phyloP scores from a whole-genome alignment of 2,329 filamentous ascomycete species.

The Boeremia exigua region DNA sequence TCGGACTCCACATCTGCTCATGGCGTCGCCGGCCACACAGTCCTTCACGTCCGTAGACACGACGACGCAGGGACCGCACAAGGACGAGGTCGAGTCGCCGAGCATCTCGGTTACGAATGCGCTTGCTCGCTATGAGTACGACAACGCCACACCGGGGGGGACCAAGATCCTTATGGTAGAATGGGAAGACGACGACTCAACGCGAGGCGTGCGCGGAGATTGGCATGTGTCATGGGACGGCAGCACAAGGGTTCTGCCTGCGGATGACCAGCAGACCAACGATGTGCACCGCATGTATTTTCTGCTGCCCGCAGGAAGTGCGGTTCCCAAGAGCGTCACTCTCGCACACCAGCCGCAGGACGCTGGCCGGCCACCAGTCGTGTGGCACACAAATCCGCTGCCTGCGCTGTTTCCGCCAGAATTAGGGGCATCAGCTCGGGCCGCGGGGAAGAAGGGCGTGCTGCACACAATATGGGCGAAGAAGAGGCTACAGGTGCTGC shows the following conservation, averaged over 20 bases:
- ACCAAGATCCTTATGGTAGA: constrained; percentile 95
- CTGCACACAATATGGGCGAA: constrained; percentile 92
- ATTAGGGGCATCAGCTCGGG: constrained; percentile 69
- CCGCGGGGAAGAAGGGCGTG: constrained; percentile 78
- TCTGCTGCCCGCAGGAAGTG: constrained; percentile 73
- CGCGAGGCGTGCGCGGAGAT: constrained; percentile 55
- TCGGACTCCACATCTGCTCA: constrained; percentile 32
- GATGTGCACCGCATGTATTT: constrained; percentile 75
- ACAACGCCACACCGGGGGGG: constrained; percentile 74
- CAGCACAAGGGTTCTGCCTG: constrained; percentile 73
- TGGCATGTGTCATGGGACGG: constrained; percentile 88
- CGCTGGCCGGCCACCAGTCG: constrained; percentile 51
- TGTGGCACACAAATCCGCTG: constrained; percentile 74
- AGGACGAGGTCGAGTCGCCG: constrained; percentile 54
- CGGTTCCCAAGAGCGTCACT: constrained; percentile 74
- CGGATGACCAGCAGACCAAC: constrained; percentile 61
- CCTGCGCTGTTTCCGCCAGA: constrained; percentile 86
- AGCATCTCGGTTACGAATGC: constrained; percentile 61
- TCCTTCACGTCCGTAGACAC: constrained; percentile 54
- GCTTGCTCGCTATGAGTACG: constrained; percentile 87
- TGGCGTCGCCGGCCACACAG: constrained; percentile 43
- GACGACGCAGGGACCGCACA: constrained; percentile 33
- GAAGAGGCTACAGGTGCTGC: constrained; percentile 75
- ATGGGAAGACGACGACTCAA: constrained; percentile 72
- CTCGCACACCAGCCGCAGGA: constrained; percentile 61